Percentiles rank a stretch among this genome's conserved stretches.
phyloP scores from a whole-genome alignment of 352 stramenopile species.

The Plasmopara muralis region DNA sequence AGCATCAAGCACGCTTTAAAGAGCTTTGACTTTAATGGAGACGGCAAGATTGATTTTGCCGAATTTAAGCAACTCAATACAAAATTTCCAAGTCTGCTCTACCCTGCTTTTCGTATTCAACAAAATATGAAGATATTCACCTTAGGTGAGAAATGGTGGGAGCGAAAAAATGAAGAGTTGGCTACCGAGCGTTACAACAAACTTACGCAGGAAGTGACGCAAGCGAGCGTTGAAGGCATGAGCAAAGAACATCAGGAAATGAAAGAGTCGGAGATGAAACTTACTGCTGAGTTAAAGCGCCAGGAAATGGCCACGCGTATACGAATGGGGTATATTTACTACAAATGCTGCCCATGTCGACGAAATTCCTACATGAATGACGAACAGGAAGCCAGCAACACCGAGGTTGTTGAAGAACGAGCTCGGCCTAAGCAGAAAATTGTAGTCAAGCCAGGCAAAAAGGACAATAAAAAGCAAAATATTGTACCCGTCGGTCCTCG shows the following conservation, averaged over 20 bases:
- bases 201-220: slow-evolving; percentile 25
- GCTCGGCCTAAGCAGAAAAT: slow-evolving; percentile 14
- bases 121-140: slow-evolving; percentile 68
- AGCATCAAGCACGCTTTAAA: slow-evolving; percentile 64
- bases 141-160: slow-evolving; percentile 59
- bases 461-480: slow-evolving; percentile 36
- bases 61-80: slow-evolving; percentile 61
- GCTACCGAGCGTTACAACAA: slow-evolving; percentile 38
- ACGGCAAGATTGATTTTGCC: slow-evolving; percentile 66
- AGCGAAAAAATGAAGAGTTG: slow-evolving; percentile 49
- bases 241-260: slow-evolving; percentile 25
- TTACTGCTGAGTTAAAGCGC: slow-evolving; percentile 36
- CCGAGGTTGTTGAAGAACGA: slow-evolving; percentile 30
- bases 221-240: slow-evolving; percentile 25
- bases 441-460: slow-evolving; percentile 12
- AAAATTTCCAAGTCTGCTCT: slow-evolving; percentile 59
- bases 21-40: slow-evolving; percentile 60
- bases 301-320: slow-evolving; percentile 52
- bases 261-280: slow-evolving; percentile 24
- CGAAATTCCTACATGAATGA: slow-evolving; percentile 52
- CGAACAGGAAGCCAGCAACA: slow-evolving; percentile 30
- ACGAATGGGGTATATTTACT: slow-evolving; percentile 61
- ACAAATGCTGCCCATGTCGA: slow-evolving; percentile 57
- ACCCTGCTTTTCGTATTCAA: slow-evolving; percentile 66
- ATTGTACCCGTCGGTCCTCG: slow-evolving; percentile 47